Evolutionary conservation across 1,139 yeast genomes (phyloP).

Genomic region (Spencermartinsiella ligniputridi): DNA sequence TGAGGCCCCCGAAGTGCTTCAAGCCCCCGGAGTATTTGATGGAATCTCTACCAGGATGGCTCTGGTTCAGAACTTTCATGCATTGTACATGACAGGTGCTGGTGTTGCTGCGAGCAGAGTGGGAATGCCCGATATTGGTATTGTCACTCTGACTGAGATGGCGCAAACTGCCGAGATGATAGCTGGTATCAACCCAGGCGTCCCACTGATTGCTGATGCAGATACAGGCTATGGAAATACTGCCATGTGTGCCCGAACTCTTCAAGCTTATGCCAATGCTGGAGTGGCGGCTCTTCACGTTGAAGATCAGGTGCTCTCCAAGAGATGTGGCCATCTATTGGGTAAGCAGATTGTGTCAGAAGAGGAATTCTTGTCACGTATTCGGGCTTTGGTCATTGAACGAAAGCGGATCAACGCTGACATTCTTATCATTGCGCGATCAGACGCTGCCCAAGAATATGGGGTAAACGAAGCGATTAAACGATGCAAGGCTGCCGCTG

Average conservation of each 20-base stretch:
- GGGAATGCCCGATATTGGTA: constrained; percentile 13
- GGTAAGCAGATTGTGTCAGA: constrained; percentile 13
- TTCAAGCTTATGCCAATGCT: constrained; percentile 10
- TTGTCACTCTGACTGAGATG: constrained; percentile 14
- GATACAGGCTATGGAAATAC: constrained; percentile 15
- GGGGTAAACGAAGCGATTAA: constrained; percentile 14
- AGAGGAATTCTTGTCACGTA: constrained; percentile 12
- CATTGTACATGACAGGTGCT: constrained; percentile 16
- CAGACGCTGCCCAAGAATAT: constrained; percentile 12
- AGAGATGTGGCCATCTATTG: constrained; percentile 15
- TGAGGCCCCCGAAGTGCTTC: constrained; percentile 3
- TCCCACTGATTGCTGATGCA: constrained; percentile 16
- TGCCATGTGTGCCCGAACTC: constrained; percentile 15
- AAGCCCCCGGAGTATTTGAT: constrained; percentile 13
- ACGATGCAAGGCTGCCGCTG: constrained; percentile 9
- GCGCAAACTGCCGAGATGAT: constrained; percentile 12
- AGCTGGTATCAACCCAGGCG: constrained; percentile 9
- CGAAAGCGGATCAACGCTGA: constrained; percentile 11
- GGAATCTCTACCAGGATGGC: constrained; percentile 13
- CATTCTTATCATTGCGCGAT: constrained; percentile 14
- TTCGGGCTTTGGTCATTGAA: constrained; percentile 14
- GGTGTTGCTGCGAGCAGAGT: constrained; percentile 12
- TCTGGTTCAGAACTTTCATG: constrained; percentile 3
- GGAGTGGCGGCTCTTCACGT: constrained; percentile 17
- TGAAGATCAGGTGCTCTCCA: constrained; percentile 14